A percentile compares a stretch with the other conserved stretches of the same genome.
These are phyloP conservation scores for Kernera saxatilis DNA, from an alignment of 345 rosid genomes.

Conservation along the genomic window DNA sequence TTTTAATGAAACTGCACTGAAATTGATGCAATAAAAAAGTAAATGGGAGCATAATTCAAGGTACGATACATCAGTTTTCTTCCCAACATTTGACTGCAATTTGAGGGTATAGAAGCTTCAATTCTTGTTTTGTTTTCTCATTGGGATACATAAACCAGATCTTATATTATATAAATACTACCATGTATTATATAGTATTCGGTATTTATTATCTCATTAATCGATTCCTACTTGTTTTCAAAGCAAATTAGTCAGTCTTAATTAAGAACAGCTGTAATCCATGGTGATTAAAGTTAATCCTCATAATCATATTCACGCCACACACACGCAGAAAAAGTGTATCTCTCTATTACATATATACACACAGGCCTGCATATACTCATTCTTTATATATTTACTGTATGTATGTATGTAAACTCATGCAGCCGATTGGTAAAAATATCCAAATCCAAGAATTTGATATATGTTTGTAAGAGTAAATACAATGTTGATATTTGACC, in stretches of 20 bases:
- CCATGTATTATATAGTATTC: slow-evolving; percentile 6
- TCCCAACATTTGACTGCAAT: slow-evolving; percentile 41
- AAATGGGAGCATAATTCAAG: slow-evolving; percentile 34
- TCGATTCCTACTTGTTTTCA: slow-evolving; percentile 17
- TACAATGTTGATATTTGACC: too few relatives aligned
- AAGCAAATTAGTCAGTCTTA: slow-evolving; percentile 19
- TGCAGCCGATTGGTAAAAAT: not conserved
- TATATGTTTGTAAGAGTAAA: not conserved
- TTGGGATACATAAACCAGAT: slow-evolving; percentile 36
- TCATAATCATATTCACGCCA: slow-evolving; percentile 17
- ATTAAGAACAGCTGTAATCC: slow-evolving; percentile 25
- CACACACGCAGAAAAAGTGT: not conserved
- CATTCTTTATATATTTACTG: not conserved
- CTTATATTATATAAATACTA: slow-evolving; percentile 7
- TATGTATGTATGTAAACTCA: not conserved
- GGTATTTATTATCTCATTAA: slow-evolving; percentile 6
- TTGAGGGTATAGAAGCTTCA: slow-evolving; percentile 40
- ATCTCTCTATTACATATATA: not conserved
- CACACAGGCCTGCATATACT: too few relatives aligned
- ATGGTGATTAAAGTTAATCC: slow-evolving; percentile 20
- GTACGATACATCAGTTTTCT: slow-evolving; percentile 35
- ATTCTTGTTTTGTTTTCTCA: slow-evolving; percentile 36
- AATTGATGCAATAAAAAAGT: slow-evolving; percentile 33
- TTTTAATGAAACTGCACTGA: slow-evolving; percentile 26
- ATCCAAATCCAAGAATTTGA: not conserved